Evolutionary conservation across 2,329 filamentous ascomycete genomes (phyloP), one percentile per base, ranked within the genome.

Genomic region (Ceratocystis cubensis): DNA sequence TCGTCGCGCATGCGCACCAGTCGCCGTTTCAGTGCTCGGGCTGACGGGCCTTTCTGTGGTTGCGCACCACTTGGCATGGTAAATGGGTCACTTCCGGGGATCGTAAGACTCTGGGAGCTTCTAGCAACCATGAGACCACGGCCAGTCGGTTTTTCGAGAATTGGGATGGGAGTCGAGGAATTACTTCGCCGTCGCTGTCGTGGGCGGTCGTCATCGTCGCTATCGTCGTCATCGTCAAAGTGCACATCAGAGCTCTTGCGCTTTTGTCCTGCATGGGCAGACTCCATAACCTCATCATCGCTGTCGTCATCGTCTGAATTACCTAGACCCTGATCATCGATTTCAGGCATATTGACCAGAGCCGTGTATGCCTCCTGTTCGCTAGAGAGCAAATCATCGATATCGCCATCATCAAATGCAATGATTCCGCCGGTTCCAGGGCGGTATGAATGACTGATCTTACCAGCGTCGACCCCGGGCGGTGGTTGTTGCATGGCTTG

Each of bases 371-470:
- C 92, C 68, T 90, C 86, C 71, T 85, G 83, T 75, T 97, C 91
- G 0, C 78, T 78, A 13, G 75, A 76, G 44, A 99, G 78, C 44
- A 92, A 89, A 70, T 93, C 88, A 70, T 93, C 88, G 63, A 99
- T 92, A 74, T 99, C 94, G 1, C 93, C 94, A 73, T 97, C 94
- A 73, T 97, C 94, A 74, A 94, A 96, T 1, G 96, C 91, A 69
- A 99, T 84, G 53, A 99, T 88, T 0, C 94, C 94, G 20, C 93
- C 93, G 72, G 83, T 88, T 37, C 90, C 88, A 4, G 89, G 85
- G 70, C 84, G 86, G 74, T 95, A 96, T 0, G 81, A 78, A 15
- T 84, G 82, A 30, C 83, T 81, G 63, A 97, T 83, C 66, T 84
- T 84, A 1, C 92, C 93, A 57, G 84, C 84, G 22, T 84, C 81